These are phyloP conservation scores for Yarrowia sp. DNA, from an alignment of 805 yeast species.

Conservation along the genomic window DNA sequence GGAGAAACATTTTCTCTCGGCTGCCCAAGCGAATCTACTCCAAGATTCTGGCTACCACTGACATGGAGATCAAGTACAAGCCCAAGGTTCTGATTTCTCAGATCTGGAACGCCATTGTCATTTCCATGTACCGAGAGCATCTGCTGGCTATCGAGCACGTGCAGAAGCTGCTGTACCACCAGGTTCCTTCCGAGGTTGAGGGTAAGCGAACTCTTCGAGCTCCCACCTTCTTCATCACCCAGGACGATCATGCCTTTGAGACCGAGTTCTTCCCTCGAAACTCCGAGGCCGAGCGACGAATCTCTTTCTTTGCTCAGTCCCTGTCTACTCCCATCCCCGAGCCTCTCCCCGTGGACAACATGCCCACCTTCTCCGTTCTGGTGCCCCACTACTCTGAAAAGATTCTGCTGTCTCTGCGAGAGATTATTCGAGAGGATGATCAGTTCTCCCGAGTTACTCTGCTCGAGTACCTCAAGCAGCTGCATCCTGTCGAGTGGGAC, in stretches of 20 bases:
- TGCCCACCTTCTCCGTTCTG: constrained; percentile 98
- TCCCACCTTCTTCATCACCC: constrained; percentile 97
- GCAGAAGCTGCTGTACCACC: constrained; percentile 95
- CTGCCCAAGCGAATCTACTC: constrained; percentile 99
- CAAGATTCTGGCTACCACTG: constrained; percentile 95
- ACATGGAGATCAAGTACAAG: constrained; percentile 98
- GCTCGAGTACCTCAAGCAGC: constrained; percentile 90
- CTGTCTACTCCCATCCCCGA: constrained; percentile 98
- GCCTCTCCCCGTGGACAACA: constrained; percentile 98
- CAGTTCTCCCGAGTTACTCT: constrained; percentile 94
- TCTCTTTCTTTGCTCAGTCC: constrained; percentile 98
- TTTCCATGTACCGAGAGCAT: constrained; percentile 99
- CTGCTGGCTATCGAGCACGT: constrained; percentile 97
- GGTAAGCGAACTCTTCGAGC: constrained; percentile 98
- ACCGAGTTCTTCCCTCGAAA: constrained; percentile 97
- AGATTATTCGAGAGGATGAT: constrained; percentile 96
- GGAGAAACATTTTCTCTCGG: constrained; percentile 98
- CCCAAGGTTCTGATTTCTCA: constrained; percentile 98
- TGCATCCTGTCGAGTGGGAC: constrained; percentile 97
- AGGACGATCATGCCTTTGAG: constrained; percentile 92
- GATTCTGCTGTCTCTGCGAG: constrained; percentile 90
- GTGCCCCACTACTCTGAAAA: constrained; percentile 97
- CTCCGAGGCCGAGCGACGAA: constrained; percentile 99
- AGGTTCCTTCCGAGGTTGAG: constrained; percentile 97
- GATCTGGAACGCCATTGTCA: constrained; percentile 98